phyloP scores from a whole-genome alignment of 352 stramenopile genomes.

The Phytophthora fragariae region DNA sequence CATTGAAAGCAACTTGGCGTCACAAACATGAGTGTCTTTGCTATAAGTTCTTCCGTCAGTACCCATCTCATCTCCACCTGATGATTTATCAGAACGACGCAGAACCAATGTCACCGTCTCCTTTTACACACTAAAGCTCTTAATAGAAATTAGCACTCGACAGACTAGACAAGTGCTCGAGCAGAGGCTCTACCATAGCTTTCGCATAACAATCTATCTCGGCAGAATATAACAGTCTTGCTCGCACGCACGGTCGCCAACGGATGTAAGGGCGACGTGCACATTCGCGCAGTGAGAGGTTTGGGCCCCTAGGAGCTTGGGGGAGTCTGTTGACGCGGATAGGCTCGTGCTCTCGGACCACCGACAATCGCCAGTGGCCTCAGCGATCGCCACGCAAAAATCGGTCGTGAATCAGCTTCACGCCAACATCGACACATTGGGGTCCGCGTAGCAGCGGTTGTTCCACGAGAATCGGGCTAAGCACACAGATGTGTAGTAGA shows the following conservation, averaged over 20 bases:
- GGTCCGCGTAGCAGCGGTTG: not conserved
- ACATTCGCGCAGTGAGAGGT: no score
- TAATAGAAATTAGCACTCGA: slow-evolving; percentile 21
- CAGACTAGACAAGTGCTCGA: slow-evolving; percentile 15
- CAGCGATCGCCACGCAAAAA: no score
- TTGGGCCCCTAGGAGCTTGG: no score
- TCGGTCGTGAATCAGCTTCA: no score
- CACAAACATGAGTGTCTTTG: not conserved
- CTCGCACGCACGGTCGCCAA: slow-evolving; percentile 7
- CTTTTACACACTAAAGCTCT: slow-evolving; percentile 14
- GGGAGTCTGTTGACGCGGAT: no score
- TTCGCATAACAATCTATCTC: slow-evolving; percentile 23
- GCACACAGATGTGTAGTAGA: no score
- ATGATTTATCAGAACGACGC: not conserved
- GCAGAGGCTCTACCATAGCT: slow-evolving; percentile 15
- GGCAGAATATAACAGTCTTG: slow-evolving; percentile 12
- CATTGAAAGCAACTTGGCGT: not conserved
- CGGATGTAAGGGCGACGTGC: no score
- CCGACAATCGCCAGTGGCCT: no score
- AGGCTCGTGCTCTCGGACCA: no score
- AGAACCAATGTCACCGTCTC: slow-evolving; percentile 8
- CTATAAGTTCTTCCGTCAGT: not conserved
- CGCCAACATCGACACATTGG: no score
- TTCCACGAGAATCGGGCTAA: slow-evolving; percentile 1
- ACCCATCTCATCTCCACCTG: not conserved